phyloP scores from a whole-genome alignment of 129 eudicot species.

The Centrapalus pauciflorus region DNA sequence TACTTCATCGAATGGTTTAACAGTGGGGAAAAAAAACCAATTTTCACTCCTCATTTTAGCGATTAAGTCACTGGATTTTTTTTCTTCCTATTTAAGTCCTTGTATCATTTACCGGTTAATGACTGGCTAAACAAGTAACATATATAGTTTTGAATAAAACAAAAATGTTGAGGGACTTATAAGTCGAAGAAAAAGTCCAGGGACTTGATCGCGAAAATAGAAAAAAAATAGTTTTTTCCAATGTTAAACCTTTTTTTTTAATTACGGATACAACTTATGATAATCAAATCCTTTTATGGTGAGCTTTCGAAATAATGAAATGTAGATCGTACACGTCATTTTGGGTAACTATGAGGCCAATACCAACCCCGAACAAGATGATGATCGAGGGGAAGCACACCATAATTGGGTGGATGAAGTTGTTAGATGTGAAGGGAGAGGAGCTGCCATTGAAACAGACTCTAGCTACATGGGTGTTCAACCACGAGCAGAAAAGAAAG shows the following conservation, averaged over 20 bases:
- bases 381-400: constrained; percentile 63
- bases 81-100: too few relatives aligned
- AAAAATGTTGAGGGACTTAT: too few relatives aligned
- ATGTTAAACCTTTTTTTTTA: background rate
- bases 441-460: constrained; percentile 42
- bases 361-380: constrained; percentile 37
- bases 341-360: constrained; percentile 60
- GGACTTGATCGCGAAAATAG: too few relatives aligned
- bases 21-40: too few relatives aligned
- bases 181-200: too few relatives aligned
- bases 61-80: too few relatives aligned
- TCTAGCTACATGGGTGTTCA: constrained; percentile 40
- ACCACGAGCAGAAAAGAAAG: constrained; percentile 68
- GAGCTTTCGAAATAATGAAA: background rate
- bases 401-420: constrained; percentile 99
- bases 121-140: too few relatives aligned
- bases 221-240: too few relatives aligned
- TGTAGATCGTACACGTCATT: constrained; percentile 68
- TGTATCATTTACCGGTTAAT: too few relatives aligned
- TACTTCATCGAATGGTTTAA: too few relatives aligned
- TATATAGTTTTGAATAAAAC: too few relatives aligned
- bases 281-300: background rate
- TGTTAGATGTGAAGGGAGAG: constrained; percentile 72
- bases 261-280: background rate
- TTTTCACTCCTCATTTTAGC: too few relatives aligned